These are phyloP conservation scores for Talaromyces sp. DNA, from an alignment of 2,329 filamentous ascomycete species.

Conservation along the genomic window DNA sequence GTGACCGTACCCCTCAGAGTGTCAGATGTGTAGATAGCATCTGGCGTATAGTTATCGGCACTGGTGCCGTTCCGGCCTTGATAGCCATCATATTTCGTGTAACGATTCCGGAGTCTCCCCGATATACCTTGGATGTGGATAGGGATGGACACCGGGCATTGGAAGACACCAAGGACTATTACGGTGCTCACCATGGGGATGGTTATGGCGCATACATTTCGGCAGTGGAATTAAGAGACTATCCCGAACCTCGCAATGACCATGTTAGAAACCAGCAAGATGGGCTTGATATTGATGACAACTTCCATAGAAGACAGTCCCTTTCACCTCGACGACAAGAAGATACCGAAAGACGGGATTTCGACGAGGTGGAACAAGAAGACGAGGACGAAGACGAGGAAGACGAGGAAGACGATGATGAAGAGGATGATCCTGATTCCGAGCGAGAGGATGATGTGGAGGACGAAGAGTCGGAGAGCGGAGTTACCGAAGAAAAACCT, in stretches of 20 bases:
- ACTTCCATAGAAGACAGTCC: background rate
- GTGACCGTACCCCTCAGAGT: background rate
- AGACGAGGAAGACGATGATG: background rate
- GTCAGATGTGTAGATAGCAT: slow-evolving; percentile 65
- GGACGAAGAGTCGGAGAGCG: background rate
- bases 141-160: slow-evolving; percentile 69
- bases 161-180: slow-evolving; percentile 19
- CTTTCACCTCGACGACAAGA: background rate
- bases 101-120: slow-evolving; percentile 81
- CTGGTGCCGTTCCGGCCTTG: slow-evolving; percentile 73
- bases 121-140: slow-evolving; percentile 79
- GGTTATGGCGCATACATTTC: background rate
- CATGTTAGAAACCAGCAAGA: background rate
- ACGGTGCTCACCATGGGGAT: background rate
- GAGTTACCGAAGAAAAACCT: background rate
- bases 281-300: background rate
- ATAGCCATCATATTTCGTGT: slow-evolving; percentile 81
- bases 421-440: background rate
- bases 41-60: slow-evolving; percentile 77
- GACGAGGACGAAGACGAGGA: background rate
- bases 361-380: background rate
- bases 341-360: background rate
- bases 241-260: background rate
- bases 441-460: background rate
- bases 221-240: background rate